Conservation (phyloP, 1,139 yeast species). For the Saccharomyces hybrid region DNA sequence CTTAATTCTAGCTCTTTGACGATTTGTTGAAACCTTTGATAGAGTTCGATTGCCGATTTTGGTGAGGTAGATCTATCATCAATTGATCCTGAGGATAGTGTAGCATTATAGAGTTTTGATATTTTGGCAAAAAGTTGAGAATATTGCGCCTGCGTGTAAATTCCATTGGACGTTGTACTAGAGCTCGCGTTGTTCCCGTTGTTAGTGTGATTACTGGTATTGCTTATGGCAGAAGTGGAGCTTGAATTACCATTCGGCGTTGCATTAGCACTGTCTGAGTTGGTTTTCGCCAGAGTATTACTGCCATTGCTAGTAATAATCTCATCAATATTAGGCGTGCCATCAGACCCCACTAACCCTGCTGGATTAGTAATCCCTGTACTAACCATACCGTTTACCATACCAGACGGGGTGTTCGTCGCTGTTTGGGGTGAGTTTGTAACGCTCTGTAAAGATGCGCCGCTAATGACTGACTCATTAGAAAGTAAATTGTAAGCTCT, state of each 20-base stretch:
- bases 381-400: slow-evolving; percentile 3
- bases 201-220: slow-evolving; percentile 7
- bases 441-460: slow-evolving; percentile 16
- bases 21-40: slow-evolving; percentile 30
- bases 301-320: not conserved
- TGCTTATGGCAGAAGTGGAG: not conserved
- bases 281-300: not conserved
- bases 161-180: slow-evolving; percentile 2
- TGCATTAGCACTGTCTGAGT: slow-evolving; percentile 11
- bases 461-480: slow-evolving; percentile 21
- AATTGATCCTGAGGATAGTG: slow-evolving; percentile 18
- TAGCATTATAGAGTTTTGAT: slow-evolving; percentile 26
- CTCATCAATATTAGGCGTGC: slow-evolving; percentile 4
- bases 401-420: slow-evolving; percentile 16
- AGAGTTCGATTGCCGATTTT: slow-evolving; percentile 29
- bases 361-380: not conserved
- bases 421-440: slow-evolving; percentile 22
- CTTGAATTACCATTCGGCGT: slow-evolving; percentile 2
- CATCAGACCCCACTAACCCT: slow-evolving; percentile 1
- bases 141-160: slow-evolving; percentile 13
- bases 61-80: slow-evolving; percentile 28
- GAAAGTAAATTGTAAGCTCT: slow-evolving; percentile 27
- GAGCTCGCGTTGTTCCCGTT: slow-evolving; percentile 5
- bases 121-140: slow-evolving; percentile 19
- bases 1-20: slow-evolving; percentile 27